These are phyloP conservation scores for Silene coronaria DNA, from an alignment of 179 eudicot genomes.

Conservation along the genomic window DNA sequence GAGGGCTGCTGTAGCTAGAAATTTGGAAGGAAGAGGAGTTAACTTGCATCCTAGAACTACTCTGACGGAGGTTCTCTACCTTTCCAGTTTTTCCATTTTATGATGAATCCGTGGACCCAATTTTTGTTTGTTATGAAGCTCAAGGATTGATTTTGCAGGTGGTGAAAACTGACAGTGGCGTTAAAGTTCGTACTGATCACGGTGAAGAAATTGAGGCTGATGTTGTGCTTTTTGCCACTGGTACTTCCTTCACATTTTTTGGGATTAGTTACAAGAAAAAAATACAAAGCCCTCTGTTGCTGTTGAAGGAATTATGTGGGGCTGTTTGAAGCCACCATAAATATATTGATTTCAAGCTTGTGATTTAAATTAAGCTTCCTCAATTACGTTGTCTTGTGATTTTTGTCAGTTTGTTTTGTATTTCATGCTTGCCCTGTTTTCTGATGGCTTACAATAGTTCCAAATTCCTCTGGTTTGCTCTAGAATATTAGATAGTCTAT, in stretches of 20 bases:
- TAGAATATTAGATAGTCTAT: neutral
- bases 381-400: too few relatives aligned
- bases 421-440: neutral
- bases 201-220: constrained; percentile 91
- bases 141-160: constrained; percentile 36
- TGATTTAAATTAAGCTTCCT: neutral
- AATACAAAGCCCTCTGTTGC: neutral
- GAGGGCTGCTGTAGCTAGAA: constrained; percentile 90
- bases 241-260: constrained; percentile 31
- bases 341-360: neutral
- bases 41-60: constrained; percentile 74
- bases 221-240: constrained; percentile 93
- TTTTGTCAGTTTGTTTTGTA: neutral
- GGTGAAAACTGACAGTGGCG: constrained; percentile 64
- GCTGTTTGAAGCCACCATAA: neutral
- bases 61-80: constrained; percentile 56
- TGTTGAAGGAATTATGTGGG: neutral
- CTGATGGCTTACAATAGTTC: too few relatives aligned
- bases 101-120: neutral
- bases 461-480: neutral
- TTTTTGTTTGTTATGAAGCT: neutral
- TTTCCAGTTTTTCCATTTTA: neutral
- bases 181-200: constrained; percentile 74
- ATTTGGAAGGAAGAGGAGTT: constrained; percentile 89
- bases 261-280: neutral